Base-by-base conservation (phyloP, 2,329 filamentous ascomycete genomes). In the Botrytis hyacinthi region DNA sequence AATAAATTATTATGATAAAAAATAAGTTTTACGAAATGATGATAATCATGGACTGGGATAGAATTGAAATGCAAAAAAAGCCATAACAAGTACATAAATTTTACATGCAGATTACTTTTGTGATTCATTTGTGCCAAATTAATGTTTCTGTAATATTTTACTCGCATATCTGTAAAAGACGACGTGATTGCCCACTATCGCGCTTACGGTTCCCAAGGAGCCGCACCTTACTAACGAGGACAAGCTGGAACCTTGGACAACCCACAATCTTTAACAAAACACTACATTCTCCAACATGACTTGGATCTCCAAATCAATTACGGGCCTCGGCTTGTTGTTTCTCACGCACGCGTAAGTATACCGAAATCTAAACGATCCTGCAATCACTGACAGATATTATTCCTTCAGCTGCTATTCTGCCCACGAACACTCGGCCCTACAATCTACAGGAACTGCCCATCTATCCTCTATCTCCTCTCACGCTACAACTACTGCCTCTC, bases 331-430 rank as follows among this genome's bases (percentile, higher is more conserved):
- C 76, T 86, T 95, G 20, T 78, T 97, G 72, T 87, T 98, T 77
- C 87, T 98, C 29, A 89, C 91, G 63, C 95, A 98, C 83, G 93
- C 95, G 95, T 98, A 90, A 83, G 93, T 71, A 59, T 54, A 18
- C 51, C 61, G 16, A 62, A 35, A 54, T 63, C 57, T 44, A 63
- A 72, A 66, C 16, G 62, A 74, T 42, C 6, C 51, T 35, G 29
- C 40, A 60, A 61, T 37, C 40, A 44, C 62, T 70, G 57, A 70
- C 40, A 32, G 48, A 59, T 42, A 51, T 40, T n/a, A 62, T 65
- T 62, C 37, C n/a, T 69, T 69, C 81, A 99, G 96, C 76, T 97
- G 95, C 84, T 99, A 98, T 84, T 99, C 96, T 70, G 94, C 95
- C 65, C 93, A 97, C 83, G 96, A 99, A 84, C 93, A 97, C 84